phyloP scores from a whole-genome alignment of 805 yeast genomes.

The Yamadazyma scolyti region DNA sequence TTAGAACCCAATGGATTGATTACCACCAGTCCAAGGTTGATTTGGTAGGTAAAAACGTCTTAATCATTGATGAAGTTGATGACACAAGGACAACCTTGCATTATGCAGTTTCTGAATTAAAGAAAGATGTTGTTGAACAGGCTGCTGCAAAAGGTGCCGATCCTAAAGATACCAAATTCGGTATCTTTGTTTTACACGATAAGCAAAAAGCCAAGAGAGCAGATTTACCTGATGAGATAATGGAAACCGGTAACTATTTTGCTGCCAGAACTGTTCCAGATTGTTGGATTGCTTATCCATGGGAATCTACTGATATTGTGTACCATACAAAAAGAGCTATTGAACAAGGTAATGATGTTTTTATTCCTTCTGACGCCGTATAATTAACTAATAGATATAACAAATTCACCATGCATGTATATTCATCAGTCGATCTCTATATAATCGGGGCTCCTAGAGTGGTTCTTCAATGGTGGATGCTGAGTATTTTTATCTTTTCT shows the following conservation, averaged over 20 bases:
- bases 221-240: slow-evolving; percentile 60
- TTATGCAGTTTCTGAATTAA: slow-evolving; percentile 71
- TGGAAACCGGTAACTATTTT: slow-evolving; percentile 58
- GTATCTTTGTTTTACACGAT: slow-evolving; percentile 75
- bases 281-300: slow-evolving; percentile 82
- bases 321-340: slow-evolving; percentile 68
- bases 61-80: slow-evolving; percentile 82
- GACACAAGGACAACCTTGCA: slow-evolving; percentile 83
- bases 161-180: slow-evolving; percentile 55
- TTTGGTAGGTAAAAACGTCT: slow-evolving; percentile 64
- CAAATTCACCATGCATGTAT: slow-evolving; percentile 1
- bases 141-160: slow-evolving; percentile 49
- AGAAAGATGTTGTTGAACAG: slow-evolving; percentile 66
- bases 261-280: slow-evolving; percentile 77
- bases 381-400: slow-evolving; percentile 2
- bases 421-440: slow-evolving; percentile 64
- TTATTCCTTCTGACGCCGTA: slow-evolving; percentile 28
- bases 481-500: slow-evolving; percentile 53
- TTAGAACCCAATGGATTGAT: slow-evolving; percentile 82
- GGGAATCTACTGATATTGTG: slow-evolving; percentile 79
- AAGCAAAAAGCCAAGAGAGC: slow-evolving; percentile 71
- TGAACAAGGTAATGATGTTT: slow-evolving; percentile 69
- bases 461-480: slow-evolving; percentile 56
- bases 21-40: slow-evolving; percentile 60
- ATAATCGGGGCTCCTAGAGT: slow-evolving; percentile 70